These are phyloP conservation scores for Azolla pinnata DNA, from an alignment of 75 land plant genomes.

Conservation along the genomic window DNA sequence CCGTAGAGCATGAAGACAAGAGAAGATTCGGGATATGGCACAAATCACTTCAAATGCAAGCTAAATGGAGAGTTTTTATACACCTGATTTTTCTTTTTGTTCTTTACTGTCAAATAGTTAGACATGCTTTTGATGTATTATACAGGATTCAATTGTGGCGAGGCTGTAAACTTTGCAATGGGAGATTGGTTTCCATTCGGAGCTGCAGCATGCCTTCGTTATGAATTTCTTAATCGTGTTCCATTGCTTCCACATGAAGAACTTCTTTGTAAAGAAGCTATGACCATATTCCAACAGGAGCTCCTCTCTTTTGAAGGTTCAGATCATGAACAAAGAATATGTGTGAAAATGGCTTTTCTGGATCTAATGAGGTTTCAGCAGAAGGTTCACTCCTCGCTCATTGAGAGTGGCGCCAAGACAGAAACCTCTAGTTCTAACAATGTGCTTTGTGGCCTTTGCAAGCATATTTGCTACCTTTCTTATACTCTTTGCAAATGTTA, in stretches of 20 bases:
- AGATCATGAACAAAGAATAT: constrained; percentile 24
- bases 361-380: constrained; percentile 58
- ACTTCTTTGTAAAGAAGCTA: constrained; percentile 80
- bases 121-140: neutral
- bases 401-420: constrained; percentile 34
- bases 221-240: constrained; percentile 60
- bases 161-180: constrained; percentile 91
- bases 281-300: constrained; percentile 25
- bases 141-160: constrained; percentile 93
- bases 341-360: constrained; percentile 58
- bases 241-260: constrained; percentile 87
- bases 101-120: no score
- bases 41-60: no score
- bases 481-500: constrained; percentile 50
- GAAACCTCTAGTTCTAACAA: constrained; percentile 12
- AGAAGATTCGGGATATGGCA: no score
- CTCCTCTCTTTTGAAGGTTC: constrained; percentile 10
- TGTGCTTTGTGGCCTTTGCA: constrained; percentile 64
- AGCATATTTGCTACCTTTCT: constrained; percentile 68
- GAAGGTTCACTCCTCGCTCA: constrained; percentile 44
- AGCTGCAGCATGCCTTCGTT: constrained; percentile 65
- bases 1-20: no score
- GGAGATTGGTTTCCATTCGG: constrained; percentile 93
- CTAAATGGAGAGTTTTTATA: no score
- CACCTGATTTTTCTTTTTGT: neutral